Base-by-base conservation (phyloP, 345 rosid genomes). In the Corymbia maculata region DNA sequence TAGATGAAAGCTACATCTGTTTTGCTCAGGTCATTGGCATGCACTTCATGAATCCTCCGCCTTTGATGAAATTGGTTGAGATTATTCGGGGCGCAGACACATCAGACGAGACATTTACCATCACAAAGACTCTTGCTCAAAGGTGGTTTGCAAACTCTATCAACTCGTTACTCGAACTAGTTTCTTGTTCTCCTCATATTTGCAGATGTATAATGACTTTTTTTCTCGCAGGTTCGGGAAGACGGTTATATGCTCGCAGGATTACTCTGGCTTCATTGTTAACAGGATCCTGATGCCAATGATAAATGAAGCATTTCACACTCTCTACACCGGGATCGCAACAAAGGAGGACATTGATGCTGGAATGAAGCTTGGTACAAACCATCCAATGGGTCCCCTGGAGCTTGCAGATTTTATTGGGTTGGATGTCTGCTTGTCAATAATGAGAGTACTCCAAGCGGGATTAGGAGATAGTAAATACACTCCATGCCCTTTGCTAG, bases 41-140 rank as follows among this genome's bases (percentile, higher is more conserved):
- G 99, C 99, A 95, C 89, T 96, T 97, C 88, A 96, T 96, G 98
- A 96, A 97, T 91, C 99, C 99, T 91, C 99, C 99, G 88, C 99
- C 99, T n/a, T 42, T 94, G 88, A 97, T 97, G 99, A 96, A 95
- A 92, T 89, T 96, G 61, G 98, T 96, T 47, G 99, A 96, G 95
- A 93, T 97, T 88, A 91, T 97, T 9, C 95, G 96, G 26, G 97
- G 99, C n/a, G 96, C 97, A 4, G 96, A 96, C 86, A 96, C 98
- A 84, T 96, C 98, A 6, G 97, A 96, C 50, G 95, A 92, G 91
- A 96, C 99, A 79, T 96, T 91, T 89, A 8, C 64, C 75, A 88
- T 90, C 52, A 95, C 96, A 30, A 95, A 96, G 90, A 52, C 94
- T 51, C 91, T 97, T 89, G 99, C 99, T 45, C 95, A 95, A 89